Conservation (phyloP, 495 filamentous ascomycete species). For the Hypoxylon rickii region DNA sequence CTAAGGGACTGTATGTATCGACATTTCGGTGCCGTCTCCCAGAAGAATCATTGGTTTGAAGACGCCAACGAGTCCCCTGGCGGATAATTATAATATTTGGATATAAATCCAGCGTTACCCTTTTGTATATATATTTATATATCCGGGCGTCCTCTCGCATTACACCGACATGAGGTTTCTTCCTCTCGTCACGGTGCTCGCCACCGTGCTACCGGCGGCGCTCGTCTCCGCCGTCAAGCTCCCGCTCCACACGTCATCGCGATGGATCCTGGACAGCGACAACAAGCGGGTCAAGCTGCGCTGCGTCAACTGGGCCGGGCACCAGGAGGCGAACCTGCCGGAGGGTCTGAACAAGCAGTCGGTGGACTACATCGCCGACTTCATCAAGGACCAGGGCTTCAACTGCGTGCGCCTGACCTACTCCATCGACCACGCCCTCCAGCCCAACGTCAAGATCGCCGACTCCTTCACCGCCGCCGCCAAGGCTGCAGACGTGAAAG, state of each 20-base stretch:
- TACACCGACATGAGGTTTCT: conserved; percentile 35
- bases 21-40: too few relatives aligned
- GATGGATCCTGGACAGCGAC: conserved; percentile 56
- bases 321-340: conserved; percentile 53
- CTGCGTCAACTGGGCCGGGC: conserved; percentile 58
- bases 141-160: too few relatives aligned
- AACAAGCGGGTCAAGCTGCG: conserved; percentile 54
- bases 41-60: too few relatives aligned
- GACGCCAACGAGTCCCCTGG: too few relatives aligned
- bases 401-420: conserved; percentile 61
- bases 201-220: conserved; percentile 33
- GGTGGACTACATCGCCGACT: conserved; percentile 46
- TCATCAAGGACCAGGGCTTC: conserved; percentile 51
- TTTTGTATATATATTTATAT: too few relatives aligned
- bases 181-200: conserved; percentile 23
- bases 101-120: too few relatives aligned
- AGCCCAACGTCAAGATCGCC: conserved; percentile 40
- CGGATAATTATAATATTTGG: too few relatives aligned
- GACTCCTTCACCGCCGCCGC: conserved; percentile 49
- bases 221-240: conserved; percentile 32
- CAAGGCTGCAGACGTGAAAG: conserved; percentile 37
- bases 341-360: conserved; percentile 55
- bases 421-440: conserved; percentile 55
- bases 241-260: conserved; percentile 50
- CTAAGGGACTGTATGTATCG: too few relatives aligned